Base-by-base conservation (phyloP, 495 filamentous ascomycete genomes). In the Acidomyces sp. region DNA sequence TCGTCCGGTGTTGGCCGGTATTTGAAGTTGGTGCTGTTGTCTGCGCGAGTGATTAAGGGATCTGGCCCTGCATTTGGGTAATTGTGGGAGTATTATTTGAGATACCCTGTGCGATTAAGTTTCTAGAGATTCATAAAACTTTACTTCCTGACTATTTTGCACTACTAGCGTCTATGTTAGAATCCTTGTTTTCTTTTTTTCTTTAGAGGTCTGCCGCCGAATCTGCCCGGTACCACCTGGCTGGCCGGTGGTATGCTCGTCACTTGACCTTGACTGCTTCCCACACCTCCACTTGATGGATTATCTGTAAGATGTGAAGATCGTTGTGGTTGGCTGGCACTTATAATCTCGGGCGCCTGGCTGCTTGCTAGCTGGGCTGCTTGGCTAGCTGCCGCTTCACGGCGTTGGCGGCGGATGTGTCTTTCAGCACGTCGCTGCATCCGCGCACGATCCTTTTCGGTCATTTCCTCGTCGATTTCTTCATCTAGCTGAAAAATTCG, bases 111-210 rank as follows among this genome's bases (percentile, higher is more conserved):
- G 34, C 20, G 6, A 37, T 16, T 37, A 37, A 9, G 6, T 5
- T 37, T 37, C 13, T 28, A 28, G 13, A 7, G 26, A 7, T 7
- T 13, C 13, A 28, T 28, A 28, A 28, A 7, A 28, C 13, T 7
- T 28, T 28, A 28, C 13, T 7, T 28, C 26, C 26, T 28, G 26
- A 28, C 26, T 13, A 7, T 29, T 9, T 13, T 29, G 26, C 26
- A 13, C 26, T 13, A 29, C 9, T 9, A 13, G 9, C 9, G 9
- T 29, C 13, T 13, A 29, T 13, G 26, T 13, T 29, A 48, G 31
- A 61, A 61, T 37, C 58, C 58, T 22, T 51, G 39, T 34, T 55
- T 45, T 46, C 55, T 50, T 48, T 59, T 61, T 46, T 58, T 58
- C 47, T 30, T 48, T 33, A 49, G 48, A 38, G 43, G 53, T 37